Evolutionary conservation across 176 grass and related monocot species (phyloP).

Genomic region (Lolium rigidum): DNA sequence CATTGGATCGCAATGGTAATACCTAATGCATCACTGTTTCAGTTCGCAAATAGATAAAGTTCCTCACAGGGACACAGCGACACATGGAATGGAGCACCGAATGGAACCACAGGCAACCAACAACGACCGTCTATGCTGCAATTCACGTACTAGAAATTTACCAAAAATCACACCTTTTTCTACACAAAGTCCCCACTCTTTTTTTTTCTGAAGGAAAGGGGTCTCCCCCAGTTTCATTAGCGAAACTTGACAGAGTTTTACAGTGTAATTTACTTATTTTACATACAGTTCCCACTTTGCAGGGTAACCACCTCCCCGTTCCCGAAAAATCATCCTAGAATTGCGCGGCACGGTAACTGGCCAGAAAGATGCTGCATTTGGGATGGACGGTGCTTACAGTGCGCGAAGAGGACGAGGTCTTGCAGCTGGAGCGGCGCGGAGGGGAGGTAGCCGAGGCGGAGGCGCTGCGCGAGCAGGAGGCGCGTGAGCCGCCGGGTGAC

Average conservation of each 20-base stretch:
- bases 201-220: neutral
- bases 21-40: neutral
- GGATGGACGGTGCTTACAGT: constrained; percentile 35
- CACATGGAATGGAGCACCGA: neutral
- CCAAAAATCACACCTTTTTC: neutral
- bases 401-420: constrained; percentile 71
- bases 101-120: neutral
- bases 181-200: neutral
- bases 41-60: too few relatives aligned
- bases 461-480: constrained; percentile 80
- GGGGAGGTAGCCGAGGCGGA: constrained; percentile 76
- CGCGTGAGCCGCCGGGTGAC: constrained; percentile 73
- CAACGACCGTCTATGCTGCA: neutral
- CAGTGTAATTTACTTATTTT: neutral
- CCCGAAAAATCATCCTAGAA: neutral
- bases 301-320: neutral
- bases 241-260: too few relatives aligned
- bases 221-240: too few relatives aligned
- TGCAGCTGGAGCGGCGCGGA: constrained; percentile 79
- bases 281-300: neutral
- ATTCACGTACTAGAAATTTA: neutral
- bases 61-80: neutral
- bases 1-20: neutral
- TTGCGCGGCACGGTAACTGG: neutral
- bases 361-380: neutral